Base-by-base conservation (phyloP, 2,329 filamentous ascomycete species). In the Neonectria coccinea region DNA sequence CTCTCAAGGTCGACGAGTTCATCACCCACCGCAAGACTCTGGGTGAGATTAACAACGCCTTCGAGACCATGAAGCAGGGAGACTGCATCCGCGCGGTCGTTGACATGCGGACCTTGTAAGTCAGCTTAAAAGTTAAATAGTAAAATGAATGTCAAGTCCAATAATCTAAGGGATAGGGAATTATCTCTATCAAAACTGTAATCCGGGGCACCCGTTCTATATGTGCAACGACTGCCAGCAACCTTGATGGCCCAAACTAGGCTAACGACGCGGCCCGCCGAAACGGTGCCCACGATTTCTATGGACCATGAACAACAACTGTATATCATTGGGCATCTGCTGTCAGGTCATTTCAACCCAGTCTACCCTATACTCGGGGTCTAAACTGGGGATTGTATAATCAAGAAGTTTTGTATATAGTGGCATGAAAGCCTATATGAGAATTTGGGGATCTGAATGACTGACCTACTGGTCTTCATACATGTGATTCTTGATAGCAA, bases 1-100 rank as follows among this genome's bases (percentile, higher is more conserved):
- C 91, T 77, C 90, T 99, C 78, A 98, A 97, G 90, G 96, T 98
- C 50, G 95, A 98, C 79, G 96, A 99, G 84, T 98, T 98, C 85
- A 98, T 99, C 83, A 99, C 96, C 33, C 96, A 99, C 84, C 90
- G 94, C 74, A 93, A 97, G 84, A 87, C 86, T 4, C 85, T 99
- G 48, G 83, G 83, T 65, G 89, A 92, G 75, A 97, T 99, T 81
- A 98, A 98, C 86, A 84, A 86, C 56, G 95, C 94, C 20, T 99
- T 97, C 76, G 88, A 93, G 70, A 89, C 91, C 73, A 99, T 99
- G 96, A 97, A 97, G 86, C 87, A 89, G 65, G 96, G 96, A 64
- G 94, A 98, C 81, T 99, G 96, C 82, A 97, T 99, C 76, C 92
- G 96, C 70, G 97, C 93, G 73, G 96, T 98, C 10, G 92, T 97